Evolutionary conservation across 2,329 filamentous ascomycete genomes (phyloP), one percentile per base, ranked within the genome.

Genomic region (Coniella lustricola): DNA sequence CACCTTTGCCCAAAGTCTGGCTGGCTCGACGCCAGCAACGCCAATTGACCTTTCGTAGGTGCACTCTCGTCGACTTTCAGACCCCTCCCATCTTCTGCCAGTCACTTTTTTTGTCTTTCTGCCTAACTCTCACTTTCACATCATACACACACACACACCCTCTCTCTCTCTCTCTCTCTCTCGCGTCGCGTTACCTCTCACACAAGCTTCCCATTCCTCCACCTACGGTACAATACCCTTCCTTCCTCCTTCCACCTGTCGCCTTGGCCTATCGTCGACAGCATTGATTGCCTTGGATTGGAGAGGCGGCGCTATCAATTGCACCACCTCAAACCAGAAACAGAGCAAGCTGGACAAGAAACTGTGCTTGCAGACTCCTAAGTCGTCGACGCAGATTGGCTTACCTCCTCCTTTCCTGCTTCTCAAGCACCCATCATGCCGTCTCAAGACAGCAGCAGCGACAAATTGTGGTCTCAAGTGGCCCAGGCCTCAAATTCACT

Each of bases 1-100:
- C 51, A 84, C 80, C 64, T 84, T 84, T 65, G 80, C 81, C 42
- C 81, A 84, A 62, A 84, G 79, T 60, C 68, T 84, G 59, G 75
- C 74, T 59, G 77, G 77, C 54, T 82, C 80, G 50, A 79, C 82
- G 64, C 74, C 77, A 57, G 69, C 76, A 56, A 79, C 80, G 54
- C 74, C 79, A 36, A 66, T 84, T 52, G 81, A 85, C 62, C 69
- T 79, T 49, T 81, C 79, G 81, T 84, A 77, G 67, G 81, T 82
- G 56, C 57, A 5, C 25, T 10, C 25, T 29, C 25, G 25, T 29
- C 25, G 25, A 29, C 5, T 29, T 29, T 29, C 25, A 29, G 56
- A 50, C 52, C 48, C 51, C 49, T 33, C 32, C 43, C 31, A 35
- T 39, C 21, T 21, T 10, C 40, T 48, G 38, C 8, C 21, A 22